Evolutionary conservation across 202 grass and related monocot genomes (phyloP).

Genomic region (Brachypodium distachyon): DNA sequence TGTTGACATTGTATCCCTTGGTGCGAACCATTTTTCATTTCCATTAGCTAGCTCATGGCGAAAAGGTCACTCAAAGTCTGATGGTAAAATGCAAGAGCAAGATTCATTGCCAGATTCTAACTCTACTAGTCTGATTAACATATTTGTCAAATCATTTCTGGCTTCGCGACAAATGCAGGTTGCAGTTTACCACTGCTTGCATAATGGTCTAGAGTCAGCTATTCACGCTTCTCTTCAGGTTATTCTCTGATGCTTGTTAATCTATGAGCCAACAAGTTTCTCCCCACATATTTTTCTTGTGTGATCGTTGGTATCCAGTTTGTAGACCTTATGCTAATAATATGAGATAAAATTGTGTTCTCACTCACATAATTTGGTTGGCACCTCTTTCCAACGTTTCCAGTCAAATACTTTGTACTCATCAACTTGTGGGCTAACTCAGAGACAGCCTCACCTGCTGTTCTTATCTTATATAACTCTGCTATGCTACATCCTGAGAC

Average conservation of each 20-base stretch:
- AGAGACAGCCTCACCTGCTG: not conserved
- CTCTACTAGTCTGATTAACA: constrained; percentile 47
- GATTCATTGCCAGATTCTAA: constrained; percentile 38
- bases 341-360: not conserved
- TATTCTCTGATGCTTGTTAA: constrained; percentile 18
- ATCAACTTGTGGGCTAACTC: not conserved
- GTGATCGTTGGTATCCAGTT: not conserved
- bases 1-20: constrained; percentile 62
- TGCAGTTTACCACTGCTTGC: constrained; percentile 87
- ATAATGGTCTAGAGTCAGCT: constrained; percentile 85
- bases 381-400: not conserved
- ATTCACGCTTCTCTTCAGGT: constrained; percentile 92
- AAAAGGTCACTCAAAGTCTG: constrained; percentile 26
- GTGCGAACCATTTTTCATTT: constrained; percentile 59
- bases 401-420: not conserved
- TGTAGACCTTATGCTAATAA: not conserved
- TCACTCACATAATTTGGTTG: not conserved
- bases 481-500: not conserved
- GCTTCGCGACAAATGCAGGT: constrained; percentile 68
- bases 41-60: constrained; percentile 62
- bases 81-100: constrained; percentile 31
- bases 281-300: not conserved
- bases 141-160: constrained; percentile 67
- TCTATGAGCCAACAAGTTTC: not conserved
- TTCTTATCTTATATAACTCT: not conserved